Evolutionary conservation across 2,329 filamentous ascomycete genomes (phyloP).

Genomic region (Phyllachora maydis): DNA sequence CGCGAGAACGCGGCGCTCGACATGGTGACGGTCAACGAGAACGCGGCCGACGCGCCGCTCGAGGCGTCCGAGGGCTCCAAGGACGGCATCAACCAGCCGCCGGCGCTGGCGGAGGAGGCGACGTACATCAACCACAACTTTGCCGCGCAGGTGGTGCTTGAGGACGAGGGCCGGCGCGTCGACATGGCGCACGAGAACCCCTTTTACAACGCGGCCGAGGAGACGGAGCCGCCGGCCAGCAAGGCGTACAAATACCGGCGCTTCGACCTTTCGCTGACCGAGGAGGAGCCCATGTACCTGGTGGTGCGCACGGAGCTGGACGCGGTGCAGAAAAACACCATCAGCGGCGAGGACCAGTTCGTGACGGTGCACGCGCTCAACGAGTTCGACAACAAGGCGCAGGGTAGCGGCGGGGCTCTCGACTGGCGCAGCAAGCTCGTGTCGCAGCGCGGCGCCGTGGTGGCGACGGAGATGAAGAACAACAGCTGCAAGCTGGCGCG

Average conservation of each 20-base stretch:
- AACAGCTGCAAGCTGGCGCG: constrained; percentile 96
- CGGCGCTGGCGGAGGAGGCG: constrained; percentile 81
- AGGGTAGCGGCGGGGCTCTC: constrained; percentile 80
- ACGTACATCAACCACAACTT: constrained; percentile 99
- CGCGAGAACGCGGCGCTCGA: constrained; percentile 85
- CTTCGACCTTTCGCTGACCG: constrained; percentile 88
- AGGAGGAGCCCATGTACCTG: constrained; percentile 83
- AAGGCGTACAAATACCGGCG: constrained; percentile 98
- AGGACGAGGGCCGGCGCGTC: constrained; percentile 59
- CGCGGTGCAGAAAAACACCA: constrained; percentile 86
- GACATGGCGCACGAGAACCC: constrained; percentile 80
- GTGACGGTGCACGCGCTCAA: constrained; percentile 91
- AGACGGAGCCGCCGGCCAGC: constrained; percentile 81
- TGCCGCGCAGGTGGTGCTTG: constrained; percentile 79
- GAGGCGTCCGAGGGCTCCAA: constrained; percentile 85
- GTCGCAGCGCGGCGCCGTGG: constrained; percentile 85
- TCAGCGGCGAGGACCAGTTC: constrained; percentile 78
- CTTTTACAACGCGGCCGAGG: constrained; percentile 88
- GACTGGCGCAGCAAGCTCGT: constrained; percentile 95
- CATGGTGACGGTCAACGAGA: constrained; percentile 98
- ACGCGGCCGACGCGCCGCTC: constrained; percentile 83
- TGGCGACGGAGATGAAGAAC: constrained; percentile 99
- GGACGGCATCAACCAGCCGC: constrained; percentile 87
- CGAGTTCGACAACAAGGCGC: constrained; percentile 97
- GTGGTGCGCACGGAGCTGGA: constrained; percentile 91